These are phyloP conservation scores for Pisolithus sp. DNA, from an alignment of 768 basidiomycete genomes.

Conservation along the genomic window DNA sequence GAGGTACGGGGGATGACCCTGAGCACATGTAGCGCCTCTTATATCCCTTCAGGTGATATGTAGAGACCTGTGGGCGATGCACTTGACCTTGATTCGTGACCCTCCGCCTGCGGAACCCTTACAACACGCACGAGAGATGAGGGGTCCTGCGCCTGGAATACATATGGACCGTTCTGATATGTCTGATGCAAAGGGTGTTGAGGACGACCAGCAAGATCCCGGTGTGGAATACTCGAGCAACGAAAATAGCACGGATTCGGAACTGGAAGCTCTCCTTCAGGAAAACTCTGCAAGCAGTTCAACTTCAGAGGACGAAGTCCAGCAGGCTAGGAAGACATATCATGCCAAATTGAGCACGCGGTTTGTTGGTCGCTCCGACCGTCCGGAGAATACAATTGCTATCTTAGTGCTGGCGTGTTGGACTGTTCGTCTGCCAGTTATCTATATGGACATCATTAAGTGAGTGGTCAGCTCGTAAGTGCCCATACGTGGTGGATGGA, in stretches of 20 bases:
- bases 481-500: neutral
- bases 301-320: slow-evolving; percentile 11
- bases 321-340: slow-evolving; percentile 3
- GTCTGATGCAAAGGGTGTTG: slow-evolving; percentile 14
- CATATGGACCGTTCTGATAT: neutral
- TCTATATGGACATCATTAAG: slow-evolving; percentile 72
- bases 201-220: slow-evolving; percentile 6
- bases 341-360: slow-evolving; percentile 6
- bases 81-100: slow-evolving; percentile 55
- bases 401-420: slow-evolving; percentile 73
- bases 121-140: slow-evolving; percentile 37
- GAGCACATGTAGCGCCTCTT: slow-evolving; percentile 3
- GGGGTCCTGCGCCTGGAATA: neutral
- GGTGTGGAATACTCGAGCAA: slow-evolving; percentile 9
- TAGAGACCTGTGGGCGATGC: slow-evolving; percentile 74
- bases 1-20: slow-evolving; percentile 44
- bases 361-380: slow-evolving; percentile 28
- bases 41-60: slow-evolving; percentile 50
- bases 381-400: slow-evolving; percentile 49
- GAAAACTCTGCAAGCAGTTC: slow-evolving; percentile 32
- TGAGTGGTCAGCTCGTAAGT: slow-evolving; percentile 28
- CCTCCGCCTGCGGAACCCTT: slow-evolving; percentile 60
- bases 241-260: slow-evolving; percentile 27
- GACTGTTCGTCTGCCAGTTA: slow-evolving; percentile 70
- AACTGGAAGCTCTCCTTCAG: slow-evolving; percentile 34